These are phyloP conservation scores for Exobasidium rhododendri DNA, from an alignment of 1,284 basidiomycete genomes.

Conservation along the genomic window DNA sequence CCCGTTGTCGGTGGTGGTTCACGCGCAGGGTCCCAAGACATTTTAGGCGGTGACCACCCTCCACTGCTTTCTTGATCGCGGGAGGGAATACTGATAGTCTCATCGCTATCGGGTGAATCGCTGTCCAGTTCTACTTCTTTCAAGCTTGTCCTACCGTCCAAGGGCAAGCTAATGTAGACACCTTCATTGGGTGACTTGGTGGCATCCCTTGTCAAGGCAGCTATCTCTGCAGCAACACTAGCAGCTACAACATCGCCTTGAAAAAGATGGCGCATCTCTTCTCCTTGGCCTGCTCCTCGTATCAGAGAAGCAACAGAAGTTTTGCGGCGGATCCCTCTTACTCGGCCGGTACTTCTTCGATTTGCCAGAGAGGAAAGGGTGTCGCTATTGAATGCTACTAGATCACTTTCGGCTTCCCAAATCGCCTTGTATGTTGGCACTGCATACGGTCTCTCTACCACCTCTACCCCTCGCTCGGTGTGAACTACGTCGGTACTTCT, in stretches of 20 bases:
- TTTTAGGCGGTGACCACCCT: constrained; percentile 42
- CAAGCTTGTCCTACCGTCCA: constrained; percentile 79
- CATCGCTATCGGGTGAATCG: constrained; percentile 21
- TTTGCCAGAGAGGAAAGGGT: neutral
- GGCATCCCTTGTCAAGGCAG: neutral
- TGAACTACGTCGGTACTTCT: constrained; percentile 28
- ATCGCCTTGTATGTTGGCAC: constrained; percentile 68
- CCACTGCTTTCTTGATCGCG: constrained; percentile 24
- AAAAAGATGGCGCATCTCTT: constrained; percentile 65
- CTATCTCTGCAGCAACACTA: constrained; percentile 19
- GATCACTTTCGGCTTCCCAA: constrained; percentile 63
- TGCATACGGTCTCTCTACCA: constrained; percentile 62
- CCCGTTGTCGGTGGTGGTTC: constrained; percentile 57
- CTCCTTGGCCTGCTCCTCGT: constrained; percentile 61
- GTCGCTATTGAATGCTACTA: neutral
- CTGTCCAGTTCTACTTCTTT: constrained; percentile 63
- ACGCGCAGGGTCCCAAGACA: constrained; percentile 58
- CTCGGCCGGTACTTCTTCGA: neutral
- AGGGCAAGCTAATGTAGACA: constrained; percentile 72
- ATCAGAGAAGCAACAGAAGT: constrained; percentile 42
- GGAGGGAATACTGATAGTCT: neutral
- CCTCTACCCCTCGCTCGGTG: constrained; percentile 44
- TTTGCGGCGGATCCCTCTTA: constrained; percentile 5
- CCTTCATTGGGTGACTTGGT: constrained; percentile 60
- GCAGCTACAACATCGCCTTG: constrained; percentile 63